These are phyloP conservation scores for Serpula lacrymans DNA, from an alignment of 768 basidiomycete species.

Conservation along the genomic window DNA sequence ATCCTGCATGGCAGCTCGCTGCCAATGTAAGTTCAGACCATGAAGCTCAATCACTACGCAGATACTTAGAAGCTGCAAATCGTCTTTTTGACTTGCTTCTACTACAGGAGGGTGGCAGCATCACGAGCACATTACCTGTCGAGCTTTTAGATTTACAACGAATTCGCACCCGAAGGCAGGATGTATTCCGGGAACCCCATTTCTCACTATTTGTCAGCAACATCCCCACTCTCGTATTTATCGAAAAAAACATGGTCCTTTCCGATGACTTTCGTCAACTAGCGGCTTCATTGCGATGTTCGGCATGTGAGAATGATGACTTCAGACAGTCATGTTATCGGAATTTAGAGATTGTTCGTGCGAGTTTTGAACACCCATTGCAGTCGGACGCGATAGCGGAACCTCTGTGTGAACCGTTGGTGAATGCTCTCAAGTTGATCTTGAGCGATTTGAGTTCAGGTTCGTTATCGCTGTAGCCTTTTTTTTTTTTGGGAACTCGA, in stretches of 20 bases:
- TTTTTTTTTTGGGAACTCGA: neutral
- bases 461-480: conserved; percentile 24
- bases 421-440: conserved; percentile 64
- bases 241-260: conserved; percentile 61
- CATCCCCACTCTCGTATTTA: conserved; percentile 65
- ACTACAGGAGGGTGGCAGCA: conserved; percentile 47
- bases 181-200: conserved; percentile 63
- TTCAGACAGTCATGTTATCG: conserved; percentile 76
- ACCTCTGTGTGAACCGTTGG: conserved; percentile 55
- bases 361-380: conserved; percentile 64
- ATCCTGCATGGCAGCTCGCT: conserved; percentile 70
- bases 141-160: conserved; percentile 67
- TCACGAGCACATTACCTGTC: conserved; percentile 33
- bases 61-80: conserved; percentile 62
- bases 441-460: conserved; percentile 61
- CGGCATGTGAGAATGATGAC: conserved; percentile 58
- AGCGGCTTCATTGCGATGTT: conserved; percentile 49
- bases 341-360: conserved; percentile 66
- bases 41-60: conserved; percentile 40
- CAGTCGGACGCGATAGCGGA: conserved; percentile 46
- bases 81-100: conserved; percentile 58
- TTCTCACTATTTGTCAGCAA: conserved; percentile 59
- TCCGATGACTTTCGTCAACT: conserved; percentile 47
- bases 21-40: conserved; percentile 36
- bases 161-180: conserved; percentile 64